Percentiles rank a stretch among this genome's conserved stretches.
Evolutionary conservation across 345 rosid genomes (phyloP).

Genomic region (Moringa oleifera): DNA sequence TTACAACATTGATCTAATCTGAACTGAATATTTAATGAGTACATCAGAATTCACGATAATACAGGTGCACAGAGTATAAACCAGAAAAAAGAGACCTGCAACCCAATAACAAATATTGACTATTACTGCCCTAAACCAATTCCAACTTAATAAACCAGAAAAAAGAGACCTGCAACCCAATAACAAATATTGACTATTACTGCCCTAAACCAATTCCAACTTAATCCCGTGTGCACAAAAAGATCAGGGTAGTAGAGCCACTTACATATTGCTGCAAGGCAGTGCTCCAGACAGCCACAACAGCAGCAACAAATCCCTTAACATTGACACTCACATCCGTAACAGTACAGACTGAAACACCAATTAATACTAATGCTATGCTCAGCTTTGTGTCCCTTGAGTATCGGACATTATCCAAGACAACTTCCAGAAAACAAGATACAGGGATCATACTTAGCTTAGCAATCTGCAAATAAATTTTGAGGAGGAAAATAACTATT

Average conservation of each 20-base stretch:
- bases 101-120: too few species aligned
- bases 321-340: conserved; percentile 96
- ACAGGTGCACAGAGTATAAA: too few species aligned
- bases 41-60: too few species aligned
- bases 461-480: conserved; percentile 61
- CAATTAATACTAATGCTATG: conserved; percentile 81
- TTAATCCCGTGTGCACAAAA: background rate
- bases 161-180: too few species aligned
- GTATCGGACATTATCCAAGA: conserved; percentile 85
- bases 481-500: background rate
- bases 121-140: background rate
- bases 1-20: background rate
- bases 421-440: conserved; percentile 88
- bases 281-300: conserved; percentile 97
- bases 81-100: too few species aligned
- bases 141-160: background rate
- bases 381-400: conserved; percentile 98
- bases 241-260: conserved; percentile 13
- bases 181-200: background rate
- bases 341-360: conserved; percentile 97
- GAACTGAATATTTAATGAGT: too few species aligned
- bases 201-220: background rate
- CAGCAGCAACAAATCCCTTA: conserved; percentile 86
- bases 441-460: conserved; percentile 99
- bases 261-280: conserved; percentile 97